Conservation (phyloP, 2,329 filamentous ascomycete genomes). For the Trichoderma atroviride region DNA sequence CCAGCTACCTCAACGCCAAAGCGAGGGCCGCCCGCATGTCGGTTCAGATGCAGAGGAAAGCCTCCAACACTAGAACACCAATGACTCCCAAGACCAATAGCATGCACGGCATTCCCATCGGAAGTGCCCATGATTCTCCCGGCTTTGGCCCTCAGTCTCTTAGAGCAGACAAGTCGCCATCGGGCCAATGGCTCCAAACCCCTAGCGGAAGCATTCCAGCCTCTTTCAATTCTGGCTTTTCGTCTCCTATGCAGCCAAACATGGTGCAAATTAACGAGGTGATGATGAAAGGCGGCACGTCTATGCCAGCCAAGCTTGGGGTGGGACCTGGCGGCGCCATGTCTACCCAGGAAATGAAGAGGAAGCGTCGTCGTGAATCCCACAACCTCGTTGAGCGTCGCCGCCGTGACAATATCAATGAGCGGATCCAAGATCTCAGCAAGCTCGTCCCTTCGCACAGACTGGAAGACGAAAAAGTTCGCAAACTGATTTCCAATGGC, state of each 20-base stretch:
- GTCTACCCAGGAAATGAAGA: constrained; percentile 90
- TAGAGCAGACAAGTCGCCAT: constrained; percentile 77
- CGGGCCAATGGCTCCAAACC: constrained; percentile 88
- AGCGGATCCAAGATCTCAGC: constrained; percentile 94
- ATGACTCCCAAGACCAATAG: constrained; percentile 86
- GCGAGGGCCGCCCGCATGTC: constrained; percentile 60
- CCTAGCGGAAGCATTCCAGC: constrained; percentile 77
- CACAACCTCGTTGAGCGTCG: constrained; percentile 96
- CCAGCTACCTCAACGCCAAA: constrained; percentile 64
- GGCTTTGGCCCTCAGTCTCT: constrained; percentile 80
- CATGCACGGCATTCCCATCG: constrained; percentile 71
- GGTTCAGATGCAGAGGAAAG: constrained; percentile 70
- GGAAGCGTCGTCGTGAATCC: constrained; percentile 85
- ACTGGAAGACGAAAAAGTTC: constrained; percentile 94
- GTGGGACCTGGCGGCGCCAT: constrained; percentile 52
- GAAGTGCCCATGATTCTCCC: constrained; percentile 62
- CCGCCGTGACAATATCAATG: constrained; percentile 96
- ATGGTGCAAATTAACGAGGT: constrained; percentile 85
- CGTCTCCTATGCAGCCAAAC: constrained; percentile 73
- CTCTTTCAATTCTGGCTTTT: constrained; percentile 85
- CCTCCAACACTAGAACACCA: constrained; percentile 74
- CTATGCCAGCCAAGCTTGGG: constrained; percentile 84
- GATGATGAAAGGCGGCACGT: constrained; percentile 83
- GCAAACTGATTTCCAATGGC: constrained; percentile 91
- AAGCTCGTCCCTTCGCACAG: constrained; percentile 89